These are phyloP conservation scores for Rhipidocladum racemiflorum DNA, from an alignment of 176 grass and related monocot genomes.

Conservation along the genomic window DNA sequence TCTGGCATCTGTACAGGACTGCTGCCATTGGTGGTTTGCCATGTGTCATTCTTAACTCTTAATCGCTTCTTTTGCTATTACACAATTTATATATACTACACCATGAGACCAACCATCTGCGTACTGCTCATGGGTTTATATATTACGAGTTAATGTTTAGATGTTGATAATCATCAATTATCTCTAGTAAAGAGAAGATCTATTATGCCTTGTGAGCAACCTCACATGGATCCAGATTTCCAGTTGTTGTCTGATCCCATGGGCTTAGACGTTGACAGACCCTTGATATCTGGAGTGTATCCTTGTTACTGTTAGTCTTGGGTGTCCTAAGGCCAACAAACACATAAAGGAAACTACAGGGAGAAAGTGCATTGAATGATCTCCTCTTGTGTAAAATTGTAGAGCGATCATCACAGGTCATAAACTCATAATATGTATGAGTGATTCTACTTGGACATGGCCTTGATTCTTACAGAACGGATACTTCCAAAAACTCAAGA, in stretches of 20 bases:
- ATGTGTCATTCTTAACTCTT: not conserved
- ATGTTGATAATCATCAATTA: not conserved
- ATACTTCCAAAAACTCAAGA: not conserved
- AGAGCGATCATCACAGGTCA: not conserved
- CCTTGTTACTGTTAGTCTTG: not conserved
- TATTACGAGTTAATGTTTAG: not conserved
- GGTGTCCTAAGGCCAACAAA: not conserved
- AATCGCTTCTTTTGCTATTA: not conserved
- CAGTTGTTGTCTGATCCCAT: not conserved
- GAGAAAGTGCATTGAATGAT: not conserved
- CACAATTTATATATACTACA: constrained; percentile 3
- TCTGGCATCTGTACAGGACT: not conserved
- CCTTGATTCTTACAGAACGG: not conserved
- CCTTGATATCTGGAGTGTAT: not conserved
- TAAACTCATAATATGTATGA: not conserved
- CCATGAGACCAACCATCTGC: not conserved
- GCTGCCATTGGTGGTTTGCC: not conserved
- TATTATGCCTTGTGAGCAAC: not conserved
- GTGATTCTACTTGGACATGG: not conserved
- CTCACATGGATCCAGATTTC: not conserved
- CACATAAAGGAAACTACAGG: not conserved
- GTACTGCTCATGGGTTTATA: not conserved
- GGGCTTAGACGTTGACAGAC: not conserved
- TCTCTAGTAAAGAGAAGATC: not conserved
- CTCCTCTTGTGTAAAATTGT: not conserved